These are phyloP conservation scores for Teratosphaeria nubilosa DNA, from an alignment of 2,329 filamentous ascomycete genomes.

Conservation along the genomic window DNA sequence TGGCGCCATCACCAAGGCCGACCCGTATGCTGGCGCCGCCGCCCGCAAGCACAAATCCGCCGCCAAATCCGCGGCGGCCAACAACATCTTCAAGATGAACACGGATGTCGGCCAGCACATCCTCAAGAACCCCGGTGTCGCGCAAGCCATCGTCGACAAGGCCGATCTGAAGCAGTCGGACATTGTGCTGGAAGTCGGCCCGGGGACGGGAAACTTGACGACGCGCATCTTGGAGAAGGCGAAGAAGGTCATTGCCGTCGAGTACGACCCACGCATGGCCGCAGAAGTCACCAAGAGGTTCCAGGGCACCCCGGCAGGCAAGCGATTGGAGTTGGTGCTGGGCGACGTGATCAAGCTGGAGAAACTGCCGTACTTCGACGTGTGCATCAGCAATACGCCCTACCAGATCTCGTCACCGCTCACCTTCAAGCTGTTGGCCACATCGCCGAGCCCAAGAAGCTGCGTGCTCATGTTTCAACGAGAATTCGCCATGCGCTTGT, in stretches of 20 bases:
- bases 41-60: slow-evolving; percentile 33
- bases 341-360: slow-evolving; percentile 86
- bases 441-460: slow-evolving; percentile 68
- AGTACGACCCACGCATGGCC: slow-evolving; percentile 93
- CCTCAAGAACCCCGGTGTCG: slow-evolving; percentile 81
- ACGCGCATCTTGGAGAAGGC: slow-evolving; percentile 80
- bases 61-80: slow-evolving; percentile 29
- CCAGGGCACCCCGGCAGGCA: slow-evolving; percentile 75
- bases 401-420: slow-evolving; percentile 81
- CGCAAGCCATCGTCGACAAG: slow-evolving; percentile 74
- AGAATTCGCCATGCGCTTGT: slow-evolving; percentile 84
- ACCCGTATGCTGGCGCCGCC: slow-evolving; percentile 36
- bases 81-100: slow-evolving; percentile 97
- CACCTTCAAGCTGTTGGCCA: slow-evolving; percentile 78
- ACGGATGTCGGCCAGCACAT: slow-evolving; percentile 85
- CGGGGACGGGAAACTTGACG: slow-evolving; percentile 81
- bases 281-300: slow-evolving; percentile 91
- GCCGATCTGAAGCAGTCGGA: slow-evolving; percentile 82
- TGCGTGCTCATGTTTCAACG: slow-evolving; percentile 95
- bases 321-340: slow-evolving; percentile 75
- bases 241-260: slow-evolving; percentile 74
- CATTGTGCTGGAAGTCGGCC: slow-evolving; percentile 83
- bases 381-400: slow-evolving; percentile 71
- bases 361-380: slow-evolving; percentile 66
- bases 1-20: slow-evolving; percentile 27